Conservation (phyloP, 805 yeast species). For the Cyberlindnera mrakii region DNA sequence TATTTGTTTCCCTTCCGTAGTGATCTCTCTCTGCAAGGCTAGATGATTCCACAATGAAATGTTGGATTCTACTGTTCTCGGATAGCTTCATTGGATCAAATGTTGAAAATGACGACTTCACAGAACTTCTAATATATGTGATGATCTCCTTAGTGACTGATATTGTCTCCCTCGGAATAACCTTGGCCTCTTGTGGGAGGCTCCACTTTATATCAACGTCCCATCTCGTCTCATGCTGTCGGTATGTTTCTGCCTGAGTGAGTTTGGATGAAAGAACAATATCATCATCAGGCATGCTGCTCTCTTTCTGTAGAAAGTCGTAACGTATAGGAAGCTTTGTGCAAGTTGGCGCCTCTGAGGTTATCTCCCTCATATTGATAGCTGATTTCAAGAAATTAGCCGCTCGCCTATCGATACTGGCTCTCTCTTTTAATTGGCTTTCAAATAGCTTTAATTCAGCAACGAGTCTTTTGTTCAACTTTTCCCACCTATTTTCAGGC, state of each 20-base stretch:
- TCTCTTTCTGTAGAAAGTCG: not conserved
- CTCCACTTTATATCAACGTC: not conserved
- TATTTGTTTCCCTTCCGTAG: too few species aligned
- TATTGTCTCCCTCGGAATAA: conserved; percentile 12
- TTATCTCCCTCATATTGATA: not conserved
- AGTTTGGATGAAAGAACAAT: too few species aligned
- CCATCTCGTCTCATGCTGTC: not conserved
- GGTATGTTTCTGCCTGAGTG: not conserved
- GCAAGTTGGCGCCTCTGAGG: not conserved
- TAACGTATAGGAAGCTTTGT: not conserved
- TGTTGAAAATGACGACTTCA: not conserved
- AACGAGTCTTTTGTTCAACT: too few species aligned
- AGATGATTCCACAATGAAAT: too few species aligned
- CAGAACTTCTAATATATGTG: conserved; percentile 5
- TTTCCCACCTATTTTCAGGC: too few species aligned
- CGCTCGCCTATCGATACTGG: conserved; percentile 7
- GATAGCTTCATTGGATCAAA: not conserved
- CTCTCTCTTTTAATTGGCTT: conserved; percentile 4
- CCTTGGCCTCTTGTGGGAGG: not conserved
- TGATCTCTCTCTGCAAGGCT: too few species aligned
- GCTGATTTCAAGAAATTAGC: conserved; percentile 7
- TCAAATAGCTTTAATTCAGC: not conserved
- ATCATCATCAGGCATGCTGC: too few species aligned
- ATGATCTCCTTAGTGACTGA: conserved; percentile 10
- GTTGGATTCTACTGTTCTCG: too few species aligned